These are phyloP conservation scores for Suaeda aralocaspica DNA, from an alignment of 148 eudicot species.

Conservation along the genomic window DNA sequence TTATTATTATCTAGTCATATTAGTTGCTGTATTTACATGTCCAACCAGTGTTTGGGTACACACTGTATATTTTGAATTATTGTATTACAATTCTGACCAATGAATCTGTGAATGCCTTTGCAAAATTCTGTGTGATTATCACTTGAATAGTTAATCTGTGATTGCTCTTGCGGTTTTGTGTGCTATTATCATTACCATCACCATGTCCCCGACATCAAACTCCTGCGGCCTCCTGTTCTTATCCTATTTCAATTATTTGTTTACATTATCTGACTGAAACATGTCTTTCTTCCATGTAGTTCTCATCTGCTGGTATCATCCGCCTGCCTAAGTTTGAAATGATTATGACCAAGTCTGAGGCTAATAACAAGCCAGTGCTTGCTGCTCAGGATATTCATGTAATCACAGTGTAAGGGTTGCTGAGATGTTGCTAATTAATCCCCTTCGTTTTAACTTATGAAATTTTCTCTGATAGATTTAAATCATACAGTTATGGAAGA, in stretches of 20 bases:
- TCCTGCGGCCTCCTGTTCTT: neutral
- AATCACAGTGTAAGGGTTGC: constrained; percentile 70
- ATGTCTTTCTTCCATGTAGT: constrained; percentile 39
- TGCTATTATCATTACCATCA: too few relatives aligned
- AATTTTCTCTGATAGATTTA: constrained; percentile 7
- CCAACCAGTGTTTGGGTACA: neutral
- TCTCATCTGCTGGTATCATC: constrained; percentile 82
- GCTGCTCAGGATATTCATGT: constrained; percentile 81
- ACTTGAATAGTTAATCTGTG: too few relatives aligned
- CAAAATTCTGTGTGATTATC: too few relatives aligned
- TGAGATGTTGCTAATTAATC: constrained; percentile 4
- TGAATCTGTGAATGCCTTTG: neutral
- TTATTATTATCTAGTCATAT: neutral
- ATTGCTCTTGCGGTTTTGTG: too few relatives aligned
- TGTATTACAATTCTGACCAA: neutral
- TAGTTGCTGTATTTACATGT: neutral
- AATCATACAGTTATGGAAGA: constrained; percentile 82
- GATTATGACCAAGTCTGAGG: constrained; percentile 83
- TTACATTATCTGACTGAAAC: constrained; percentile 3
- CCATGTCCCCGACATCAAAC: too few relatives aligned
- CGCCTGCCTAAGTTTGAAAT: constrained; percentile 93
- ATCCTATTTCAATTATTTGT: neutral
- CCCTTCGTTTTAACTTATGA: neutral
- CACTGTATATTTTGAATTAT: neutral
- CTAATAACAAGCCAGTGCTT: constrained; percentile 71